phyloP scores from a whole-genome alignment of 768 basidiomycete genomes.

The Sarcomyxa edulis region DNA sequence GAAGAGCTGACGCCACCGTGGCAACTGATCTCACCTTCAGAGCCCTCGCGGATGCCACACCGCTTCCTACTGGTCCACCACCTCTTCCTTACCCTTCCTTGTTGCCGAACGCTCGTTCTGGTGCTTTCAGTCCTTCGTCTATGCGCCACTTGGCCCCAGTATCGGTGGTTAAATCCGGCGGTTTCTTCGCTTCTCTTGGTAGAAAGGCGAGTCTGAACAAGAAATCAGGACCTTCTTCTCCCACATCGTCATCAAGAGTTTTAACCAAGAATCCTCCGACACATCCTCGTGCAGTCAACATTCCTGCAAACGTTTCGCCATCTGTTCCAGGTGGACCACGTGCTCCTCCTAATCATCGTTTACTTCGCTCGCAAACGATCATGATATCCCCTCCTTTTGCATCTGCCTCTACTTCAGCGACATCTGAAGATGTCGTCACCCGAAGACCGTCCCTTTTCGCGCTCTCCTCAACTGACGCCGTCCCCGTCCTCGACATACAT shows the following conservation, averaged over 20 bases:
- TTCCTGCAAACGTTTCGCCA: slow-evolving; percentile 38
- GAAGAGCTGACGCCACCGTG: slow-evolving; percentile 68
- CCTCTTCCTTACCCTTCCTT: slow-evolving; percentile 74
- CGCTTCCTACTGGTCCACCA: slow-evolving; percentile 47
- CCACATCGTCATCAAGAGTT: slow-evolving; percentile 26
- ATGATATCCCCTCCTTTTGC: slow-evolving; percentile 32
- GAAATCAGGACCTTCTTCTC: slow-evolving; percentile 18
- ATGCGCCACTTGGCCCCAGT: slow-evolving; percentile 42
- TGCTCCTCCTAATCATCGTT: slow-evolving; percentile 56
- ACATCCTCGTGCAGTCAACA: slow-evolving; percentile 15
- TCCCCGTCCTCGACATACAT: slow-evolving; percentile 28
- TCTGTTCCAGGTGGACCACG: slow-evolving; percentile 72
- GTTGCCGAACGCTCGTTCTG: slow-evolving; percentile 31
- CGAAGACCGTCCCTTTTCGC: slow-evolving; percentile 36
- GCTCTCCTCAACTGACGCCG: slow-evolving; percentile 4
- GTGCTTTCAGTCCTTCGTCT: slow-evolving; percentile 34
- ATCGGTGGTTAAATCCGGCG: slow-evolving; percentile 39
- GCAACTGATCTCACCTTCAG: slow-evolving; percentile 67
- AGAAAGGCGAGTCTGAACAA: slow-evolving; percentile 58
- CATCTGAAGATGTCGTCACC: slow-evolving; percentile 19
- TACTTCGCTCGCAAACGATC: slow-evolving; percentile 65
- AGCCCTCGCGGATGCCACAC: slow-evolving; percentile 41
- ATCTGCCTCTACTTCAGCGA: slow-evolving; percentile 19
- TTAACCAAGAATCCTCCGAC: slow-evolving; percentile 29
- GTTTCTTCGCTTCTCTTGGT: slow-evolving; percentile 72